These are phyloP conservation scores for Onygenales sp. DNA, from an alignment of 2,329 filamentous ascomycete genomes.

Conservation along the genomic window DNA sequence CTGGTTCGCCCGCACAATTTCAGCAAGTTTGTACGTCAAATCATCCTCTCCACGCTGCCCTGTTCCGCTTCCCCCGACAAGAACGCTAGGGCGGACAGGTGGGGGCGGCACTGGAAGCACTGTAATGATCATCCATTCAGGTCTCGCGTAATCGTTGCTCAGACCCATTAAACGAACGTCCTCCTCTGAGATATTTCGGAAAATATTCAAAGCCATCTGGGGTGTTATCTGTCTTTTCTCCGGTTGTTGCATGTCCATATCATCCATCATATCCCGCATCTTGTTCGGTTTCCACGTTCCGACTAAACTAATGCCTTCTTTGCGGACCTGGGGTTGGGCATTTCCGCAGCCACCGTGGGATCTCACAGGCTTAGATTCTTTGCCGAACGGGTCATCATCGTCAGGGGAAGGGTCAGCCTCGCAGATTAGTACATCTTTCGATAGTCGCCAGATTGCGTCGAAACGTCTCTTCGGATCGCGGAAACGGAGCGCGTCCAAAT, in stretches of 20 bases:
- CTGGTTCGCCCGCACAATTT: constrained; percentile 95
- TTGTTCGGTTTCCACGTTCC: constrained; percentile 63
- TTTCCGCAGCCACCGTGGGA: constrained; percentile 91
- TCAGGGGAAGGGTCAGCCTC: constrained; percentile 65
- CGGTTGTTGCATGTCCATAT: constrained; percentile 50
- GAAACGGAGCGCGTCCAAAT: constrained; percentile 67
- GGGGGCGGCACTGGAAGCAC: constrained; percentile 92
- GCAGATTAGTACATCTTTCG: constrained; percentile 79
- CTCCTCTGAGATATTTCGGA: constrained; percentile 71
- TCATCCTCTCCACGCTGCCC: constrained; percentile 96
- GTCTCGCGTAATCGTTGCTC: constrained; percentile 88
- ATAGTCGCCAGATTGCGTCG: constrained; percentile 81
- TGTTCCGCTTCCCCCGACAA: constrained; percentile 86
- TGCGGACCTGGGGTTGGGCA: constrained; percentile 75
- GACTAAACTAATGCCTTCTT: constrained; percentile 74
- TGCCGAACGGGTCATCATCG: constrained; percentile 59
- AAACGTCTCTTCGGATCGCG: constrained; percentile 94
- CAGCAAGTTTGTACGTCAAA: constrained; percentile 96
- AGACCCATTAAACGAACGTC: constrained; percentile 82
- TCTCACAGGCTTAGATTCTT: constrained; percentile 48
- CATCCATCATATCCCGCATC: constrained; percentile 61
- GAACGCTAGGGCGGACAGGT: constrained; percentile 91
- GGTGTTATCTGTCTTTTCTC: constrained; percentile 79
- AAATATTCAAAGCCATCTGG: constrained; percentile 73
- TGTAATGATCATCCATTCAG: constrained; percentile 97